These are phyloP conservation scores for Triticum timopheevii DNA, from an alignment of 176 grass and related monocot species.

Conservation along the genomic window DNA sequence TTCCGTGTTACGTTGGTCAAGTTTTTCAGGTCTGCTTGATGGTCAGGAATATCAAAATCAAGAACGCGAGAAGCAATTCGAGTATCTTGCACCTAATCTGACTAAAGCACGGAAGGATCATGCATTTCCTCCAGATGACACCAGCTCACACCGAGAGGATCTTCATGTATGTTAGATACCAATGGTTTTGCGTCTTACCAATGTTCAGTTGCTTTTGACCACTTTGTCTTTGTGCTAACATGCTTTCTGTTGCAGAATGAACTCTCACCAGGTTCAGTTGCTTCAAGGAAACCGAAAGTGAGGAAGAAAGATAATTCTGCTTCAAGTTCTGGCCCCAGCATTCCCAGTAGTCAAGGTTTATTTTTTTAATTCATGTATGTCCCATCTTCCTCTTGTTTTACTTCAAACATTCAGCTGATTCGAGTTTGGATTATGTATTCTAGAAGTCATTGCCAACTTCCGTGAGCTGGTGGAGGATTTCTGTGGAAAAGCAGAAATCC, in stretches of 20 bases:
- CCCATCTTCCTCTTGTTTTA: slow-evolving; percentile 20
- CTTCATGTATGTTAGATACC: slow-evolving; percentile 54
- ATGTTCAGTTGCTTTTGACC: slow-evolving; percentile 23
- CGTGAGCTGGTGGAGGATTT: slow-evolving; percentile 90
- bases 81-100: slow-evolving; percentile 36
- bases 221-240: slow-evolving; percentile 31
- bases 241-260: slow-evolving; percentile 55
- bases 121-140: slow-evolving; percentile 48
- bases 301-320: slow-evolving; percentile 72
- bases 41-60: slow-evolving; percentile 52
- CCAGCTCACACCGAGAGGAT: slow-evolving; percentile 42
- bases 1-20: slow-evolving; percentile 62
- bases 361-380: slow-evolving; percentile 16
- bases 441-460: slow-evolving; percentile 70
- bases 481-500: slow-evolving; percentile 75
- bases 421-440: slow-evolving; percentile 33
- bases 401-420: slow-evolving; percentile 16
- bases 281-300: slow-evolving; percentile 89
- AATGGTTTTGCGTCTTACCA: slow-evolving; percentile 34
- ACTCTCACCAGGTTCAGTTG: slow-evolving; percentile 43
- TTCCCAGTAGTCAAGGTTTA: slow-evolving; percentile 76
- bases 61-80: slow-evolving; percentile 52
- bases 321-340: slow-evolving; percentile 51
- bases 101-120: slow-evolving; percentile 48
- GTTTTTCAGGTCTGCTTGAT: slow-evolving; percentile 79